These are phyloP conservation scores for Ramularia endophylla DNA, from an alignment of 2,329 filamentous ascomycete species.

Conservation along the genomic window DNA sequence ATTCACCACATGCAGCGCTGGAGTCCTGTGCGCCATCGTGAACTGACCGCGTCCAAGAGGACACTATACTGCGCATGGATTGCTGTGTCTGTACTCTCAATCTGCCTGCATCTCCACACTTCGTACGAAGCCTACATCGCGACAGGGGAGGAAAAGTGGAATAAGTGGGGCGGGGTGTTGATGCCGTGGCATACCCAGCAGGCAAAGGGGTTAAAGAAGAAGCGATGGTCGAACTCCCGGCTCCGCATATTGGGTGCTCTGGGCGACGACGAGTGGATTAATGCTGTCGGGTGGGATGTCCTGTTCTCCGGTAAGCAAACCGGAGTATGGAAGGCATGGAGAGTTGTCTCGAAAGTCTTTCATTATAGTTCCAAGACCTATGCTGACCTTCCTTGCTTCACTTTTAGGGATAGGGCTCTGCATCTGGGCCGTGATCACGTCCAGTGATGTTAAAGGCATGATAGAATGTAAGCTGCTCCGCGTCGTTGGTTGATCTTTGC, in stretches of 20 bases:
- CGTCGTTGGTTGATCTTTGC: no score
- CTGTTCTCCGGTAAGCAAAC: conserved; percentile 51
- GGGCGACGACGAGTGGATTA: conserved; percentile 53
- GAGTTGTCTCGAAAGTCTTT: no score
- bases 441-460: conserved; percentile 47
- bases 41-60: neutral
- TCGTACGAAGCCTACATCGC: neutral
- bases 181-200: conserved; percentile 7
- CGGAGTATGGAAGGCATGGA: no score
- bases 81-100: conserved; percentile 1
- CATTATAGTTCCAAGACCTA: no score
- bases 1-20: no score
- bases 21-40: neutral
- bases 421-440: conserved; percentile 47
- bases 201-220: neutral
- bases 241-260: conserved; percentile 42
- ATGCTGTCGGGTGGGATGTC: conserved; percentile 54
- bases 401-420: conserved; percentile 50
- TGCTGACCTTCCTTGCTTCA: no score
- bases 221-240: neutral
- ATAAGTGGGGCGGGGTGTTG: no score
- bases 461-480: conserved; percentile 8
- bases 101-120: neutral
- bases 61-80: conserved; percentile 1
- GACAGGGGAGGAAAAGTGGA: neutral